Conservation (phyloP, 2,329 filamentous ascomycete species). For the Dactylella cylindrospora region DNA sequence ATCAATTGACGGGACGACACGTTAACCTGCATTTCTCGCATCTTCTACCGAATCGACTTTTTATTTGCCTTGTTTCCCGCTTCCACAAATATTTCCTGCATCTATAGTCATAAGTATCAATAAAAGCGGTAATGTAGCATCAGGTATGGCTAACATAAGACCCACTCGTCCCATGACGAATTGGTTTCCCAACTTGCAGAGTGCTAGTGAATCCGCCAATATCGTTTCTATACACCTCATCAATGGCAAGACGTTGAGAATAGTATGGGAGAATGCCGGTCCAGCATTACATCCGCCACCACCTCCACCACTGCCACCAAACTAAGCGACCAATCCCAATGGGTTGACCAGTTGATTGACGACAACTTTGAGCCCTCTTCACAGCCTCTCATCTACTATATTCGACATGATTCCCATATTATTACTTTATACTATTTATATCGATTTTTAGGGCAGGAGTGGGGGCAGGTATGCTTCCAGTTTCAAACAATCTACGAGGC, state of each 20-base stretch:
- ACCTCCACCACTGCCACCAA: slow-evolving; percentile 36
- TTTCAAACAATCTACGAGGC: too few species aligned
- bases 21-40: slow-evolving; percentile 41
- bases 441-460: too few species aligned
- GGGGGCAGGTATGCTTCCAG: too few species aligned
- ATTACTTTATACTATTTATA: too few species aligned
- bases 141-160: neutral
- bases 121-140: too few species aligned
- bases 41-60: slow-evolving; percentile 10
- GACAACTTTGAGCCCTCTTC: too few species aligned
- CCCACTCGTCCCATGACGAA: too few species aligned
- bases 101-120: too few species aligned
- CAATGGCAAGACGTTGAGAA: slow-evolving; percentile 43
- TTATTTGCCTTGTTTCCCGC: neutral
- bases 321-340: neutral
- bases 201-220: slow-evolving; percentile 44
- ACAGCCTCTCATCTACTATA: too few species aligned
- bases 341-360: neutral
- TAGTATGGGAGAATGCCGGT: slow-evolving; percentile 44
- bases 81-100: too few species aligned
- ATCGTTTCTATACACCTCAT: slow-evolving; percentile 44
- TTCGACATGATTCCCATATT: too few species aligned
- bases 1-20: slow-evolving; percentile 41
- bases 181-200: slow-evolving; percentile 16
- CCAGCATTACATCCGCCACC: slow-evolving; percentile 38